Evolutionary conservation across 768 basidiomycete species (phyloP).

Genomic region (Leccinum subgranulosum): DNA sequence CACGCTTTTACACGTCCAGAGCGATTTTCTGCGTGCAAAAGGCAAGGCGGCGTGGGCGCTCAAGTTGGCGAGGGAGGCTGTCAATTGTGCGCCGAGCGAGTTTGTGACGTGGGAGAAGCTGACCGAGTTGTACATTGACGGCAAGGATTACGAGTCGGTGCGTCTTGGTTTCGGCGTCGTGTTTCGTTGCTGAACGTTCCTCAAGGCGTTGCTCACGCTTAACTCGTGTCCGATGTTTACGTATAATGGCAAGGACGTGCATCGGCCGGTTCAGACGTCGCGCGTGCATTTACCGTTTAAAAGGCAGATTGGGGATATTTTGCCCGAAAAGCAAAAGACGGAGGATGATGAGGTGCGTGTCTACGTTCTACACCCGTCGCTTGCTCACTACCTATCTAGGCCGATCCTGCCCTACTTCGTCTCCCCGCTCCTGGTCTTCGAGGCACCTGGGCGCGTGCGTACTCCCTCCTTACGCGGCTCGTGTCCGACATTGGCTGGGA

Average conservation of each 20-base stretch:
- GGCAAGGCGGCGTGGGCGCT: slow-evolving; percentile 86
- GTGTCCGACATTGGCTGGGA: slow-evolving; percentile 98
- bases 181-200: neutral
- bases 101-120: slow-evolving; percentile 99
- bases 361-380: too few relatives aligned
- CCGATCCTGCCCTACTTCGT: slow-evolving; percentile 91
- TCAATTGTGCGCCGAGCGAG: slow-evolving; percentile 97
- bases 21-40: slow-evolving; percentile 88
- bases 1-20: slow-evolving; percentile 90
- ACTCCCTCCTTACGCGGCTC: slow-evolving; percentile 83
- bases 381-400: slow-evolving; percentile 40
- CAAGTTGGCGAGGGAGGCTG: slow-evolving; percentile 89
- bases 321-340: slow-evolving; percentile 78
- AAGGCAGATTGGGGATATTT: slow-evolving; percentile 81
- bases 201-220: slow-evolving; percentile 77
- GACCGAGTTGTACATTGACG: slow-evolving; percentile 91
- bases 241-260: slow-evolving; percentile 92
- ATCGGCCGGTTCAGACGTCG: slow-evolving; percentile 76
- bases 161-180: neutral
- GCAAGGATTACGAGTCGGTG: slow-evolving; percentile 78
- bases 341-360: slow-evolving; percentile 76
- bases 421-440: slow-evolving; percentile 91
- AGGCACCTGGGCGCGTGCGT: slow-evolving; percentile 96
- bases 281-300: slow-evolving; percentile 85
- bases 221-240: slow-evolving; percentile 99